Evolutionary conservation across 352 stramenopile genomes (phyloP).

Genomic region (Phytophthora citricola): DNA sequence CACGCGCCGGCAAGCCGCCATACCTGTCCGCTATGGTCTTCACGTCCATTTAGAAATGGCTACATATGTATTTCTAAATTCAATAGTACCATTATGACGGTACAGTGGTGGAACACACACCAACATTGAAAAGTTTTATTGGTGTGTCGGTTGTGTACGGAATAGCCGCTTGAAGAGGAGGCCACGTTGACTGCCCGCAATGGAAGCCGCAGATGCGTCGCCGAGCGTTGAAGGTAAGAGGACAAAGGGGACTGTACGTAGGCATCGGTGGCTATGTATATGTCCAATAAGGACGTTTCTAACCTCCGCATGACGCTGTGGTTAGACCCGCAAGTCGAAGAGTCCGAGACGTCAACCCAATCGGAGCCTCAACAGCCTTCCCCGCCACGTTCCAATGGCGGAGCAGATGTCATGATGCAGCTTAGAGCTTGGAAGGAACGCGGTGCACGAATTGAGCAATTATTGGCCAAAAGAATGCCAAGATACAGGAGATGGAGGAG

Average conservation of each 20-base stretch:
- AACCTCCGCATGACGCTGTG: neutral
- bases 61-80: neutral
- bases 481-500: slow-evolving; percentile 81
- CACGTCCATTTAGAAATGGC: slow-evolving; percentile 56
- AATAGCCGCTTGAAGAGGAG: slow-evolving; percentile 9
- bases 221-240: slow-evolving; percentile 28
- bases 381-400: slow-evolving; percentile 31
- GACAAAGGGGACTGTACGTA: slow-evolving; percentile 13
- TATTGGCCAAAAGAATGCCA: slow-evolving; percentile 77
- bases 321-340: slow-evolving; percentile 20
- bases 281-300: neutral
- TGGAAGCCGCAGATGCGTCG: slow-evolving; percentile 26
- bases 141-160: slow-evolving; percentile 16
- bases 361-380: slow-evolving; percentile 18
- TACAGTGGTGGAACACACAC: too few relatives aligned
- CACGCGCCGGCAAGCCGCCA: slow-evolving; percentile 56
- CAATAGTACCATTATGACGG: too few relatives aligned
- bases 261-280: neutral
- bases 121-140: neutral
- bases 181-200: slow-evolving; percentile 14
- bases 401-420: slow-evolving; percentile 32
- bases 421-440: slow-evolving; percentile 70
- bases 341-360: slow-evolving; percentile 7
- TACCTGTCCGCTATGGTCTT: slow-evolving; percentile 52
- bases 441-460: slow-evolving; percentile 58